Evolutionary conservation across 768 basidiomycete genomes (phyloP), one percentile per base, ranked within the genome.

Genomic region (Daedaleopsis nitida): DNA sequence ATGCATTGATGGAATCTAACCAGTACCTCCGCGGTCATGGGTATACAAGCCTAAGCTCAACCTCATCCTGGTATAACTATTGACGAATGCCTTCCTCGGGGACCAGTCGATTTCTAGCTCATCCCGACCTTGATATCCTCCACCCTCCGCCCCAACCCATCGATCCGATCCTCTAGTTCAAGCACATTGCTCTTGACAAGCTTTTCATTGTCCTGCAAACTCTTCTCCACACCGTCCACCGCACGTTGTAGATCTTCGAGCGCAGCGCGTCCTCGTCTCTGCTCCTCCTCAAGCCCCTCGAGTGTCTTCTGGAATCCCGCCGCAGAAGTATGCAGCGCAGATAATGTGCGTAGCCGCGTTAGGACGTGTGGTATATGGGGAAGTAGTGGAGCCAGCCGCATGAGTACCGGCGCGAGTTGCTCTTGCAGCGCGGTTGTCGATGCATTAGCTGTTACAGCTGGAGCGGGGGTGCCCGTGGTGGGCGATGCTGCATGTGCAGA

Each of bases 341-440:
- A 87, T 5, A 99, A 80, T 11, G 94, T 95, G 42, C 92, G 86
- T 39, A 99, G 75, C 14, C 96, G 91, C 4, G 91, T 86, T 24
- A 99, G 83, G 23, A 99, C 89, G 66, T 97, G 94, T 1, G 96
- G 91, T 47, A 93, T 89, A 64, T 92, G 91, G 0, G 91, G 89
- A 1, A 93, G 79, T 0, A 86, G 81, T 0, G 89, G 91, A 5
- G 83, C 83, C 0, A 93, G 84, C 19, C 90, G 84, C 24, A 85
- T 81, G 17, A 93, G 80, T 52, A 90, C 71, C 0, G 91, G 89
- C 0, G 90, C 73, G 13, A 92, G 72, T 47, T 87, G 84, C 49
- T 92, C 90, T 59, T 79, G 78, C 50, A 80, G 68, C 10, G 75
- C 71, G 2, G 52, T 55, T 0, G 77, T 71, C 0, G 72, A 60